These are phyloP conservation scores for Hypoxylon rickii DNA, from an alignment of 495 filamentous ascomycete species.

Conservation along the genomic window DNA sequence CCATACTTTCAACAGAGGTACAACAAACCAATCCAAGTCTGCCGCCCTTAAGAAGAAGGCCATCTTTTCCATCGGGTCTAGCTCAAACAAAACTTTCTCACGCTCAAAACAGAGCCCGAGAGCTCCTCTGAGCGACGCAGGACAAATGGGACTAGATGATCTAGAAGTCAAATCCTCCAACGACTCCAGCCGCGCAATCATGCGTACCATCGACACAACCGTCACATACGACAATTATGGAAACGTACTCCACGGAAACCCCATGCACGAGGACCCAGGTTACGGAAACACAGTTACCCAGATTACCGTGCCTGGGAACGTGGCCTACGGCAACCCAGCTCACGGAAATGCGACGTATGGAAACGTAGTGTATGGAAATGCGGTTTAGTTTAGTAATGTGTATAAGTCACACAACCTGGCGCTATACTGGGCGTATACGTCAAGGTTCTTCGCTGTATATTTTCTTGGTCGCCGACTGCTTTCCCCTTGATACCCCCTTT, in stretches of 20 bases:
- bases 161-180: not conserved
- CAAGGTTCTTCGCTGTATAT: not conserved
- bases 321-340: not conserved
- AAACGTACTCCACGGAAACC: not conserved
- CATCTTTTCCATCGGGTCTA: not conserved
- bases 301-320: not conserved
- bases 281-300: too few species aligned
- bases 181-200: not conserved
- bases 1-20: not conserved
- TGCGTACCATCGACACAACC: not conserved
- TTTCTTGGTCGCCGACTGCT: not conserved
- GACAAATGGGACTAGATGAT: not conserved
- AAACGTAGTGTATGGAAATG: not conserved
- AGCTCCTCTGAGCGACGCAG: not conserved
- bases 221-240: not conserved
- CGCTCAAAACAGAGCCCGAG: not conserved
- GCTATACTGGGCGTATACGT: not conserved
- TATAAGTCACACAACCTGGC: not conserved
- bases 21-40: not conserved
- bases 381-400: not conserved
- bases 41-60: not conserved
- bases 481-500: not conserved
- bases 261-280: not conserved
- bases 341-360: not conserved
- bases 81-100: not conserved